Base-by-base conservation (phyloP, 2,329 filamentous ascomycete genomes). In the Neonectria hederae region DNA sequence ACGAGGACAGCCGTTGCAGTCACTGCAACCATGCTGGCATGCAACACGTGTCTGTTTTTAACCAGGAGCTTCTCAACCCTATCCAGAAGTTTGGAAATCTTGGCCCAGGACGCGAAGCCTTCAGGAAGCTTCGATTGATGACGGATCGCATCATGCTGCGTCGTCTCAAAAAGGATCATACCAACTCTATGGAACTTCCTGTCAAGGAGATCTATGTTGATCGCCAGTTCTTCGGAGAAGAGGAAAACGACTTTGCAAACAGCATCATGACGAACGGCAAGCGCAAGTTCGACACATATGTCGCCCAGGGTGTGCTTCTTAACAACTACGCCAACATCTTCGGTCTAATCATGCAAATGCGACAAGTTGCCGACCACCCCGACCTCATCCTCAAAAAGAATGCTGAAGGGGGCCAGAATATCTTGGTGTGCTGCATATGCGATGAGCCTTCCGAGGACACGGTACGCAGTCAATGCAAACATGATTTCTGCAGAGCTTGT, bases 311-410 rank as follows among this genome's bases (percentile, higher is more conserved):
- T 82, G 95, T 98, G 21, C 89, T 99, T 79, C 86, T 99, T 65
- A 94, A 98, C 83, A 97, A 97, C 76, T 98, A 98, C 72, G 96
- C 96, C 82, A 99, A 99, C 77, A 98, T 99, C 69, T 99, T 99
- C 74, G 95, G 94, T 75, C 86, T 99, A 59, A 97, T 99, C 75
- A 98, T 98, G 93, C 94, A 97, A 79, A 98, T 99, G 95, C 91
- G 96, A 59, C 96, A 99, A 81, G 93, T 97, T 26, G 94, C 96
- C 8, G 96, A 99, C 70, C 96, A 99, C 76, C 96, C 96, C 0
- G 96, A 99, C 80, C 81, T 99, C 38, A 92, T 99, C 53, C 81
- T 98, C 66, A 97, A 95, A 82, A 97, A 96, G 81, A 88, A 95
- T 66, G 87, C 86, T 3, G 89, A 94, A 70, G 92, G 92, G 57